Evolutionary conservation across 129 eudicot genomes (phyloP), one percentile per base, ranked within the genome.

Genomic region (Rutidosis leptorrhynchoides): DNA sequence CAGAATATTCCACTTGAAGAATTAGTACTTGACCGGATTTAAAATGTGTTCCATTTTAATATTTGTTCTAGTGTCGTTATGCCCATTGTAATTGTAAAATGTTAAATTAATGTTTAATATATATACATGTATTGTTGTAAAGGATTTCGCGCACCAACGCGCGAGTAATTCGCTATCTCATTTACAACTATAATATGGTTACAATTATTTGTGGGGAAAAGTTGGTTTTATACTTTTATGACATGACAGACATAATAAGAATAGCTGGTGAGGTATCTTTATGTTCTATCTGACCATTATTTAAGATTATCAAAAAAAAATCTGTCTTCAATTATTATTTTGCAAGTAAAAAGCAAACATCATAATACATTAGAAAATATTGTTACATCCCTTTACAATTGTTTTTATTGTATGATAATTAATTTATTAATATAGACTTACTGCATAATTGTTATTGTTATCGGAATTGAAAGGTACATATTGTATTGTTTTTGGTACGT

Each of bases 281-380:
- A 59, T n/a, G 49, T 22, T 58, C 30, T 45, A 12, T 27, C 46
- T 46, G 51, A 60, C 59, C n/a, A 48, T 48, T 21, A 24, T 19
- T 29, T 29, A 26, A 71, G 30, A 46, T 46, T 21, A 14, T 32
- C 20, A 29, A 40, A 1, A 29, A 40, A 1, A 54, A 1, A 37
- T 28, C 11, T 57, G 56, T 57, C 64, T 69, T 37, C 75, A 71
- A 71, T 60, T 61, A 71, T 71, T 46, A 35, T 60, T 22, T 49
- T 60, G 75, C 67, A 71, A 71, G 59, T 60, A 60, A 24, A 61
- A 71, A 61, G 68, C 76, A 21, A 48, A 45, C 29, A 48, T 71
- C 46, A 49, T 21, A 32, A 46, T 32, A 37, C 65, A 24, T 11
- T 69, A 37, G 26, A 69, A 27, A 26, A 26, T 0, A 14, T 24